Evolutionary conservation across 2,329 filamentous ascomycete species (phyloP).

Genomic region (Didymella arachidicola): DNA sequence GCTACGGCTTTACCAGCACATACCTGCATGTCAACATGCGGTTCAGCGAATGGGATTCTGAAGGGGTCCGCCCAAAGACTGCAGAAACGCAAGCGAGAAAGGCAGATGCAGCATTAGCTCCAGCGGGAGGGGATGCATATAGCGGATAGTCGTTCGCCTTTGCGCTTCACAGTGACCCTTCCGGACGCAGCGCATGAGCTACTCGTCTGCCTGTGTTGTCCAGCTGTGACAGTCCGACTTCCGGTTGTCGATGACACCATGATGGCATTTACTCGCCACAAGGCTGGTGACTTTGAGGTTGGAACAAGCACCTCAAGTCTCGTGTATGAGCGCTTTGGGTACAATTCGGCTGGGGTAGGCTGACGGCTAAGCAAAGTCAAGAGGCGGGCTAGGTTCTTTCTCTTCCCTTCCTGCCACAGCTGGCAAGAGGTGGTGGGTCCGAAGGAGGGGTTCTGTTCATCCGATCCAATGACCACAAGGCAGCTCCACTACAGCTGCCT

Average conservation of each 20-base stretch:
- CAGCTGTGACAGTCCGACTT: slow-evolving; percentile 4
- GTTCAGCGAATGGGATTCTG: slow-evolving; percentile 6
- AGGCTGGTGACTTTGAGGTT: slow-evolving; percentile 9
- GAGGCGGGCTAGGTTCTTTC: slow-evolving; percentile 25
- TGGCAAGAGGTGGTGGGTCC: slow-evolving; percentile 26
- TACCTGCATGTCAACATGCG: slow-evolving; percentile 6
- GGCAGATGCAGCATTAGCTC: slow-evolving; percentile 13
- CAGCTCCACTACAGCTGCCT: slow-evolving; percentile 21
- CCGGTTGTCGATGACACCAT: slow-evolving; percentile 4
- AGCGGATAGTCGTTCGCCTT: slow-evolving; percentile 3
- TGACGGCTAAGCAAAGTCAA: slow-evolving; percentile 30
- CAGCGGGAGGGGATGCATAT: slow-evolving; percentile 10
- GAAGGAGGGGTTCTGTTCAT: slow-evolving; percentile 37
- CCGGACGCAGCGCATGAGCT: slow-evolving; percentile 1
- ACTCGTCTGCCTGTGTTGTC: slow-evolving; percentile 5
- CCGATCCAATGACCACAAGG: slow-evolving; percentile 29
- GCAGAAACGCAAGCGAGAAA: slow-evolving; percentile 17
- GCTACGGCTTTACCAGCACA: slow-evolving; percentile 1
- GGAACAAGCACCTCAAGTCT: slow-evolving; percentile 10
- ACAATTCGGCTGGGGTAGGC: slow-evolving; percentile 11
- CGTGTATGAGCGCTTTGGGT: slow-evolving; percentile 12
- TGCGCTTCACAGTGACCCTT: slow-evolving; percentile 3
- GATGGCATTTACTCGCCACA: slow-evolving; percentile 1
- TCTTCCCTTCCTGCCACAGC: slow-evolving; percentile 14
- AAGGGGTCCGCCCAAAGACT: slow-evolving; percentile 7